Base-by-base conservation (phyloP, 1,284 basidiomycete genomes). In the Chondrostereum purpureum region DNA sequence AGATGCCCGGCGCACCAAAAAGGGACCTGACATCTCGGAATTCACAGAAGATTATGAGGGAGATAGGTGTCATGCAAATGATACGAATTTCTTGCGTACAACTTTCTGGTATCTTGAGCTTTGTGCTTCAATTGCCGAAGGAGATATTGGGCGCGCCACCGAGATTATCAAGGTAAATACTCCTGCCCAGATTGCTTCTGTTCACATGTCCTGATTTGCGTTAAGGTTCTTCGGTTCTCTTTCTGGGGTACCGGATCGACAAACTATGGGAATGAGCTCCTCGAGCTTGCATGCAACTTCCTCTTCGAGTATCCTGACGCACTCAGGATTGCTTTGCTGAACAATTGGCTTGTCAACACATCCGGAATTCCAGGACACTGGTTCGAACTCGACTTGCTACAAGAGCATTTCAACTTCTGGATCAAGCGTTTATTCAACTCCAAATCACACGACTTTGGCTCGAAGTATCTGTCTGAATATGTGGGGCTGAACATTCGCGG, bases 211-310 rank as follows among this genome's bases (percentile, higher is more conserved):
- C n/a, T n/a, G n/a, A n/a, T n/a, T n/a, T n/a, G n/a, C n/a, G n/a
- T n/a, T n/a, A n/a, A n/a, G n/a, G n/a, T n/a, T n/a, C 21, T 41
- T 18, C 16, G 21, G 2, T 55, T 60, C 34, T 49, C 49, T 10
- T 58, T 60, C 48, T 57, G 51, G 0, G 58, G 60, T 3, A 58
- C 55, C 2, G 50, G 45, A 0, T 55, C 59, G 33, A 48, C 54
- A 11, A 61, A 63, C 18, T 61, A 61, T 41, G 21, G 45, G 0
- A 46, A 31, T 16, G 60, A 60, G 36, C 39, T 58, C 4, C 56
- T 61, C 22, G 55, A 60, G 42, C 49, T 45, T 0, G 48, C 58
- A 18, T 42, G 37, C 23, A 50, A 51, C 23, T 42, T 58, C 0
- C 54, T 59, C 37, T 46, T 53, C 6, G 58, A 62, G 39, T 59